phyloP scores from a whole-genome alignment of 768 basidiomycete genomes.

The Lenzites betulinus region DNA sequence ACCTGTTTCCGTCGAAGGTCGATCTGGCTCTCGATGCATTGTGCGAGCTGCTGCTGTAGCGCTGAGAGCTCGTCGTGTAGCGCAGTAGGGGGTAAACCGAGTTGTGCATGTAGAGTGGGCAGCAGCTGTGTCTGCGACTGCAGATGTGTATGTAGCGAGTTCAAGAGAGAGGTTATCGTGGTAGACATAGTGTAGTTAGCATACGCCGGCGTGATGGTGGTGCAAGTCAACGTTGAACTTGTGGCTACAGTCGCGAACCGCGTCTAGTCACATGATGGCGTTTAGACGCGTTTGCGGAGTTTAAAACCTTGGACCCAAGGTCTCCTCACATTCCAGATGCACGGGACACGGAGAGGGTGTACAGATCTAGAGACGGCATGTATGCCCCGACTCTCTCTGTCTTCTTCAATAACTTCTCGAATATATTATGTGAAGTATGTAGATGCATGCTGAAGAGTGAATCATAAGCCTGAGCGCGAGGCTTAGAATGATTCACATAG shows the following conservation, averaged over 20 bases:
- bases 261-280: constrained; percentile 26
- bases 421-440: too few species aligned
- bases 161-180: constrained; percentile 77
- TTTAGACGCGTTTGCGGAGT: not conserved
- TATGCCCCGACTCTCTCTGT: too few species aligned
- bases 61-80: constrained; percentile 78
- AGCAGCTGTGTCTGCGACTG: constrained; percentile 81
- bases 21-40: constrained; percentile 76
- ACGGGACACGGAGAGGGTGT: too few species aligned
- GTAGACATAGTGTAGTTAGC: constrained; percentile 49
- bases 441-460: too few species aligned
- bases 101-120: constrained; percentile 79
- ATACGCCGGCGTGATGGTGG: constrained; percentile 15
- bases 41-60: constrained; percentile 73
- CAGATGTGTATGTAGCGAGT: constrained; percentile 76
- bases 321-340: too few species aligned
- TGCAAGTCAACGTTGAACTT: constrained; percentile 14
- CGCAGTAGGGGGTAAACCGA: constrained; percentile 78
- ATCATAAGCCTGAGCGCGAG: too few species aligned
- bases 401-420: too few species aligned
- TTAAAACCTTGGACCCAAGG: too few species aligned
- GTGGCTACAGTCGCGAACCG: constrained; percentile 22
- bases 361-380: too few species aligned
- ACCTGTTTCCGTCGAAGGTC: constrained; percentile 72
- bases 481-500: too few species aligned